Conservation (phyloP, 2,329 filamentous ascomycete species). For the Thelonectria olida region DNA sequence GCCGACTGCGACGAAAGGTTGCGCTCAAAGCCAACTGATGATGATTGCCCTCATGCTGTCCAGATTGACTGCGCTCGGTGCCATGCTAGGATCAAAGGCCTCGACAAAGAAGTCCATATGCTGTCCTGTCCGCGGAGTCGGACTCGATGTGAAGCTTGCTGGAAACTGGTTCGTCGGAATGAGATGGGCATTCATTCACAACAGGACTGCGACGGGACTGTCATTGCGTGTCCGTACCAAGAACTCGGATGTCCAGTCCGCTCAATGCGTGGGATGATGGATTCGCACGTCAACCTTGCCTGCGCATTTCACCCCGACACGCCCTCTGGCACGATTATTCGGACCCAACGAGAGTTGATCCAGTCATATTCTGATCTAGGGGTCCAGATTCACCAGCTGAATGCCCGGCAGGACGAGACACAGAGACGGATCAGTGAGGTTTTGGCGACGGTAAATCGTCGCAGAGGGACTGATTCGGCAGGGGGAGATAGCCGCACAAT, state of each 20-base stretch:
- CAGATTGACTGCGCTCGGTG: slow-evolving; percentile 64
- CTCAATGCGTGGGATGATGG: slow-evolving; percentile 48
- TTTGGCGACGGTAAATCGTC: slow-evolving; percentile 54
- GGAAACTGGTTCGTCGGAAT: slow-evolving; percentile 53
- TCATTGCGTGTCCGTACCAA: slow-evolving; percentile 58
- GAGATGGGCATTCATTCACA: slow-evolving; percentile 58
- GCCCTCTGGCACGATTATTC: slow-evolving; percentile 61
- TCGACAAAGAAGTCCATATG: slow-evolving; percentile 49
- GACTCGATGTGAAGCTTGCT: slow-evolving; percentile 60
- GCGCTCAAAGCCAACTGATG: slow-evolving; percentile 58
- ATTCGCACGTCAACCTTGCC: slow-evolving; percentile 52
- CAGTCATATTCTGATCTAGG: slow-evolving; percentile 49
- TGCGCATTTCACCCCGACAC: slow-evolving; percentile 63
- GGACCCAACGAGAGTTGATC: slow-evolving; percentile 59
- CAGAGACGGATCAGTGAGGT: slow-evolving; percentile 47
- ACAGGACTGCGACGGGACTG: slow-evolving; percentile 58
- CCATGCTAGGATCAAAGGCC: slow-evolving; percentile 56
- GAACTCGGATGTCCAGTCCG: slow-evolving; percentile 49
- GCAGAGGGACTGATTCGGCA: slow-evolving; percentile 48
- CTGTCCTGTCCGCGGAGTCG: slow-evolving; percentile 57
- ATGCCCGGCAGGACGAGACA: slow-evolving; percentile 46
- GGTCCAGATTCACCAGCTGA: slow-evolving; percentile 47
- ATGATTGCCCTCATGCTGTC: slow-evolving; percentile 65
- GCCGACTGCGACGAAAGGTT: slow-evolving; percentile 61
- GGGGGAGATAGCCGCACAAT: slow-evolving; percentile 58